Evolutionary conservation across 106 monocot species (phyloP).

Genomic region (Ottelia alismoides): DNA sequence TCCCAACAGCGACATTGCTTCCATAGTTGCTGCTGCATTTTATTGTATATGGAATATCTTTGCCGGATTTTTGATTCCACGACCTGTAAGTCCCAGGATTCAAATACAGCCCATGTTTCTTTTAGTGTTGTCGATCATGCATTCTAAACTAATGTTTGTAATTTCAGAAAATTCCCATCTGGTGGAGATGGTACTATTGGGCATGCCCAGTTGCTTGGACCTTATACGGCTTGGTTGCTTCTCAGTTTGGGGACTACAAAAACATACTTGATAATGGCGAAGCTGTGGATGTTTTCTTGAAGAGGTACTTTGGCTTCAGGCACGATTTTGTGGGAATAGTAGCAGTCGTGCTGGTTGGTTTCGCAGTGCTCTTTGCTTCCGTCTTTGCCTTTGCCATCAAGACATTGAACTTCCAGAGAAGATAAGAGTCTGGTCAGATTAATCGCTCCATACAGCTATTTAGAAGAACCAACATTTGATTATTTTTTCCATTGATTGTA

Average conservation of each 20-base stretch:
- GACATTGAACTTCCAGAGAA: conserved; percentile 9
- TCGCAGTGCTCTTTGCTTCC: conserved; percentile 16
- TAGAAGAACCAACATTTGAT: too few species aligned
- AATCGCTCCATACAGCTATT: too few species aligned
- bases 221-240: conserved; percentile 19
- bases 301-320: conserved; percentile 20
- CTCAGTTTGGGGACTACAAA: conserved; percentile 16
- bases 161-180: conserved; percentile 38
- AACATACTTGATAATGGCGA: conserved; percentile 11
- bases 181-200: conserved; percentile 70
- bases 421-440: too few species aligned
- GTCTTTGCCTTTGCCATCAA: conserved; percentile 13
- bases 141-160: too few species aligned
- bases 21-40: conserved; percentile 26
- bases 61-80: conserved; percentile 41
- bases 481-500: too few species aligned
- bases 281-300: conserved; percentile 10
- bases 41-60: conserved; percentile 51
- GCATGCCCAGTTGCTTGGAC: conserved; percentile 42
- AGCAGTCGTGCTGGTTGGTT: conserved; percentile 5
- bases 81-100: conserved; percentile 45
- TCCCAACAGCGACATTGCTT: conserved; percentile 23
- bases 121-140: too few species aligned
- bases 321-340: conserved; percentile 21
- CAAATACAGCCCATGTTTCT: too few species aligned